These are phyloP conservation scores for Actinomortierella wolfii DNA, from an alignment of 371 early-diverging fungal species.

Conservation along the genomic window DNA sequence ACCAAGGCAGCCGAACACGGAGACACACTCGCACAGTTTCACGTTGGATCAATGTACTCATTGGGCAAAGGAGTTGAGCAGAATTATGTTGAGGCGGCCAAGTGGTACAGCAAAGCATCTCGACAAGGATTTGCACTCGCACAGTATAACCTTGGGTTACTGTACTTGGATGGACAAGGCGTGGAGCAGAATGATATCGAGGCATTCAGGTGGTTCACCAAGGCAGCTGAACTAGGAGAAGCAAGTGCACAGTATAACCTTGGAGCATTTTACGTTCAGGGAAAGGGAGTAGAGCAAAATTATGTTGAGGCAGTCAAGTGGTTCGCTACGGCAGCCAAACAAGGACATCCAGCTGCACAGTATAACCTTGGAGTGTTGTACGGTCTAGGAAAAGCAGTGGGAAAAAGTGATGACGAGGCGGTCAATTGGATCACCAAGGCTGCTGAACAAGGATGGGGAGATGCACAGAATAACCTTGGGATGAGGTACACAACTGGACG, in stretches of 20 bases:
- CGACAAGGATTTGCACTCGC: conserved; percentile 81
- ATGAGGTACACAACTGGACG: conserved; percentile 87
- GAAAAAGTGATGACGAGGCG: conserved; percentile 61
- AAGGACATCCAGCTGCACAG: conserved; percentile 58
- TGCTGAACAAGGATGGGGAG: conserved; percentile 76
- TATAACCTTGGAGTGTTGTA: conserved; percentile 82
- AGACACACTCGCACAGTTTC: conserved; percentile 78
- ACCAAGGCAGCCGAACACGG: conserved; percentile 62
- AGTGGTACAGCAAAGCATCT: conserved; percentile 75
- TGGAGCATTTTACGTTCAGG: conserved; percentile 83
- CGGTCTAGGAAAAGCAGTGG: conserved; percentile 81
- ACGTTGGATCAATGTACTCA: conserved; percentile 84
- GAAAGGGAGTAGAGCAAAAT: conserved; percentile 75
- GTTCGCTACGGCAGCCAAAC: conserved; percentile 75
- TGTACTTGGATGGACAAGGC: conserved; percentile 79
- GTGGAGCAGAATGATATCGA: conserved; percentile 58
- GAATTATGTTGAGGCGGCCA: conserved; percentile 64
- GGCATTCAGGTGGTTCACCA: conserved; percentile 79
- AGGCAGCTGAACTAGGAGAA: conserved; percentile 65
- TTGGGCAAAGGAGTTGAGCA: conserved; percentile 78
- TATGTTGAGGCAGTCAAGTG: conserved; percentile 63
- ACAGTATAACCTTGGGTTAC: conserved; percentile 78
- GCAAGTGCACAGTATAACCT: conserved; percentile 71
- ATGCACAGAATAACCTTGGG: conserved; percentile 79
- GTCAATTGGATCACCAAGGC: conserved; percentile 83